phyloP scores from a whole-genome alignment of 2,329 filamentous ascomycete genomes.

The Sclerotinia glacialis region DNA sequence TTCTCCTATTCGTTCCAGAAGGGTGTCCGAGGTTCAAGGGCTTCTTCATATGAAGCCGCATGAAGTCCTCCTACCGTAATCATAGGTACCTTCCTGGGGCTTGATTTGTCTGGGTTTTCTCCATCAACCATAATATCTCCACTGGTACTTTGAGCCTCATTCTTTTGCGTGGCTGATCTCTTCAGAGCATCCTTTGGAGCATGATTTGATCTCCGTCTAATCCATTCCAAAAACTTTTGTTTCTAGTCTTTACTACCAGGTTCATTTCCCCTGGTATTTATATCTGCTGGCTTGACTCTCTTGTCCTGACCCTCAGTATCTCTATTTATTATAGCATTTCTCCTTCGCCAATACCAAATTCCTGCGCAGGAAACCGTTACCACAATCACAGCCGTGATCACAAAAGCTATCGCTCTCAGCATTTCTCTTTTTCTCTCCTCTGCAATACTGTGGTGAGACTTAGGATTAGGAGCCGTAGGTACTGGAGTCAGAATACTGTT shows the following conservation, averaged over 20 bases:
- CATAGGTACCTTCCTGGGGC: neutral
- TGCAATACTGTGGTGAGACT: neutral
- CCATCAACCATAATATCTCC: neutral
- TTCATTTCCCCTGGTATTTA: neutral
- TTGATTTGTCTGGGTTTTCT: neutral
- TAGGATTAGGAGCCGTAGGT: neutral
- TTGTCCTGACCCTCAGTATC: constrained; percentile 6
- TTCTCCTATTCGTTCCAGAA: constrained; percentile 3
- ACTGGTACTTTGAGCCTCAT: neutral
- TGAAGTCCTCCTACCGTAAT: neutral
- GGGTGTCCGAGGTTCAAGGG: neutral
- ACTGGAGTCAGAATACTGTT: constrained; percentile 16
- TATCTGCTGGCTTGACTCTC: neutral
- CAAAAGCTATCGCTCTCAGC: neutral
- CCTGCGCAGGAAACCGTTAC: neutral
- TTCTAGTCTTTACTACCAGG: neutral
- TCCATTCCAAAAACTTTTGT: neutral
- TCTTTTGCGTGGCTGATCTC: neutral
- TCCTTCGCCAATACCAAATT: constrained; percentile 11
- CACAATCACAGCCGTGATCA: neutral
- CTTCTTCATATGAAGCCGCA: neutral
- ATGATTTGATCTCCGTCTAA: neutral
- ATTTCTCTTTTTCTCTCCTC: neutral
- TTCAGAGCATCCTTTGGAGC: neutral
- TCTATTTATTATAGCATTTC: neutral